These are phyloP conservation scores for Akanthomyces uredinophilus DNA, from an alignment of 2,329 filamentous ascomycete genomes.

Conservation along the genomic window DNA sequence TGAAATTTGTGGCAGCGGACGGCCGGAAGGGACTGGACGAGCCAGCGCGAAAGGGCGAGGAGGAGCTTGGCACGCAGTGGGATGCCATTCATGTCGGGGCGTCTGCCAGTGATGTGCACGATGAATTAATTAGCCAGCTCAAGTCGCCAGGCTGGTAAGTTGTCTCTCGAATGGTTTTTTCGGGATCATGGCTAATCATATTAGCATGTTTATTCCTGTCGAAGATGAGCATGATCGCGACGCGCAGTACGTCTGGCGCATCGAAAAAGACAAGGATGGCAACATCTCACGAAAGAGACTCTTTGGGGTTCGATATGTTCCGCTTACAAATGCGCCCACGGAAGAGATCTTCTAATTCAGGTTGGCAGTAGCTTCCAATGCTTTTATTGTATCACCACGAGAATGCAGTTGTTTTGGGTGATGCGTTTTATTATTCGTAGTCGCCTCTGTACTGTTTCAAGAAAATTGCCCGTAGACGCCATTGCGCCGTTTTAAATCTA, in stretches of 20 bases:
- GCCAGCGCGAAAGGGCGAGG: conserved; percentile 36
- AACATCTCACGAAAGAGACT: conserved; percentile 54
- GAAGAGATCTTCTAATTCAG: conserved; percentile 1
- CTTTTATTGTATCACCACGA: neutral
- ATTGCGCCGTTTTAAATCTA: neutral
- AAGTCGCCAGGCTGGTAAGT: conserved; percentile 63
- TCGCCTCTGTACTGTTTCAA: neutral
- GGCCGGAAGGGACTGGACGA: conserved; percentile 60
- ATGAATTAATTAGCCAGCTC: conserved; percentile 70
- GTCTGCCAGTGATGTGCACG: conserved; percentile 68
- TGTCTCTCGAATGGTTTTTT: conserved; percentile 13
- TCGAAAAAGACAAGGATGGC: conserved; percentile 67
- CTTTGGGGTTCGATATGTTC: conserved; percentile 72
- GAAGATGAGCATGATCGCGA: conserved; percentile 44
- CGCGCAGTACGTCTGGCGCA: conserved; percentile 64
- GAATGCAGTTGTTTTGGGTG: neutral
- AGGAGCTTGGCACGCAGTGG: conserved; percentile 56
- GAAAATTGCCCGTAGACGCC: neutral
- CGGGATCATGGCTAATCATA: conserved; percentile 16
- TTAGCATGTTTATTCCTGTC: conserved; percentile 71
- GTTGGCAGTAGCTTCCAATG: neutral
- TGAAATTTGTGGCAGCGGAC: conserved; percentile 71
- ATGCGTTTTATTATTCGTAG: neutral
- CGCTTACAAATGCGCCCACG: conserved; percentile 63
- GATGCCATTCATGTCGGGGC: conserved; percentile 96